Conservation (phyloP, 768 basidiomycete genomes). For the Inosperma sp. region DNA sequence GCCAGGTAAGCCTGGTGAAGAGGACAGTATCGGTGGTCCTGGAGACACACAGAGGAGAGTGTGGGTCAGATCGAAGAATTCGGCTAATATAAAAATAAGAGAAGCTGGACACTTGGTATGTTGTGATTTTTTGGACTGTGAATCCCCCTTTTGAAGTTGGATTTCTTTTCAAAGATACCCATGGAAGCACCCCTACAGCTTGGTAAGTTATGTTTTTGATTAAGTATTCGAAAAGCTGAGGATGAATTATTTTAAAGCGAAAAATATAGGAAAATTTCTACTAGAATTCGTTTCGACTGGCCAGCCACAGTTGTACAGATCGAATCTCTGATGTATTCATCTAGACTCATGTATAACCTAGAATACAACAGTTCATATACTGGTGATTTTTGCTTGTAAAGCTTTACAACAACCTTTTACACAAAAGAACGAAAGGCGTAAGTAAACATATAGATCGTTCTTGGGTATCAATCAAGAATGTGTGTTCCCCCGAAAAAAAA, state of each 20-base stretch:
- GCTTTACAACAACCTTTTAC: no score
- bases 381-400: no score
- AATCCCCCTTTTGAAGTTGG: not conserved
- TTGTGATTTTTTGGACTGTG: not conserved
- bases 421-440: no score
- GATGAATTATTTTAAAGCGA: not conserved
- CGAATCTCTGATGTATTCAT: not conserved
- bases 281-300: not conserved
- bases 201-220: conserved; percentile 11
- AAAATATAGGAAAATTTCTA: conserved; percentile 3
- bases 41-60: conserved; percentile 35
- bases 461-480: no score
- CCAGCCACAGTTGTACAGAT: not conserved
- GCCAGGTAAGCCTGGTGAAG: conserved; percentile 38
- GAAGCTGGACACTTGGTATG: conserved; percentile 43
- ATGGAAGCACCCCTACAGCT: conserved; percentile 37
- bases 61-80: conserved; percentile 40
- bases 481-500: no score
- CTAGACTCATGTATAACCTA: not conserved
- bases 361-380: no score
- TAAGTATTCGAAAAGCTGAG: not conserved
- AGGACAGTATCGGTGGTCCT: conserved; percentile 34
- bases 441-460: no score
- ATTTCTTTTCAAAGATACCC: conserved; percentile 33
- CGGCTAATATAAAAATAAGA: conserved; percentile 37